Evolutionary conservation across 805 yeast species (phyloP), one percentile per base, ranked within the genome.

Genomic region (Teunomyces kruisii): DNA sequence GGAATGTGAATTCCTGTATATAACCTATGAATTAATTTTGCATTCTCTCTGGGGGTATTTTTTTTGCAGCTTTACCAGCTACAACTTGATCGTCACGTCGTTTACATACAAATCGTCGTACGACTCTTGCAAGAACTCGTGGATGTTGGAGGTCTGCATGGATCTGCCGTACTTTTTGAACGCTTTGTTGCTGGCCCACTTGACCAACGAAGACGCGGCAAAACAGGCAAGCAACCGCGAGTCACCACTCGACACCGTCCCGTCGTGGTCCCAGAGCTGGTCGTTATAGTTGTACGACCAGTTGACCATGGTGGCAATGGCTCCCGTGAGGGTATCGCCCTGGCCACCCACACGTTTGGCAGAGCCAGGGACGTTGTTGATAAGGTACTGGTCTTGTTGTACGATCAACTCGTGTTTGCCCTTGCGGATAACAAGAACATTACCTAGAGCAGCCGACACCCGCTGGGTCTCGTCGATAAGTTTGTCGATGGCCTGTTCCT

Each of bases 341-440:
- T 94, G 98, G 0, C 99, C 99, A 9, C 97, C 97, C 6, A 88
- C 95, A 43, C 99, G 74, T 57, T 88, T 85, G 40, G 68, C 64
- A 6, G 94, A 84, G 1, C 98, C 97, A 12, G 61, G 55, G 27
- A 70, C 57, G 29, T 72, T 73, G 49, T 75, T 77, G 3, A 66
- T 54, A 6, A 87, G 50, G 4, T 67, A 55, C 4, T 62, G 57
- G 3, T 65, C 70, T 2, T 78, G 79, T 41, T 74, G 68, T 4
- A 81, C 84, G 9, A 90, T 84, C 30, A 78, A 51, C 57, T 94
- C 99, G 1, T 54, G 51, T 0, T 54, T 44, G 1, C 97, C 97
- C 63, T 94, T 94, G 29, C 85, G 79, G 13, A 94, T 57, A n/a
- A 88, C 66, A 0, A 82, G 75, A 2, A 83, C 79, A 3, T 81